Evolutionary conservation across 2,329 filamentous ascomycete species (phyloP).

Genomic region (Cordyceps tenuipes): DNA sequence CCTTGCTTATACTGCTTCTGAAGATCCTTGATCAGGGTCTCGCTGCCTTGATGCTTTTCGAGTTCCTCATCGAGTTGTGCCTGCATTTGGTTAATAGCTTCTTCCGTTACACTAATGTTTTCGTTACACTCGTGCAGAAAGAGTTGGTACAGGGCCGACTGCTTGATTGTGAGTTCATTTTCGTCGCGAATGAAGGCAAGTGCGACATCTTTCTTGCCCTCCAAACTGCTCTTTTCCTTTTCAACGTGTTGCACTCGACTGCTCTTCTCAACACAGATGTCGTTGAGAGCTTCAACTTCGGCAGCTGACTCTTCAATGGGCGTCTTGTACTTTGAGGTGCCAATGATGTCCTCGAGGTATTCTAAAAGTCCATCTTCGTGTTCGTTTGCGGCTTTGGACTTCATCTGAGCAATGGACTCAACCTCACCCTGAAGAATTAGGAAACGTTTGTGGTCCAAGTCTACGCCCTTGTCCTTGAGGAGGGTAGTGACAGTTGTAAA

Average conservation of each 20-base stretch:
- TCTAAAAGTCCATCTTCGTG: conserved; percentile 94
- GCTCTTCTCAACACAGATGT: conserved; percentile 91
- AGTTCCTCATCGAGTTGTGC: conserved; percentile 77
- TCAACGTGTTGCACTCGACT: conserved; percentile 94
- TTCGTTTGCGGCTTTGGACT: conserved; percentile 87
- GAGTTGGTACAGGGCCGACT: conserved; percentile 86
- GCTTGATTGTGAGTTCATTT: conserved; percentile 83
- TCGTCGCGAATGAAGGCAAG: conserved; percentile 83
- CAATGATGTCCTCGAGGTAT: conserved; percentile 97
- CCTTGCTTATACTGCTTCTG: conserved; percentile 77
- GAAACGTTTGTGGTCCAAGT: conserved; percentile 97
- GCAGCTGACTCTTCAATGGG: conserved; percentile 90
- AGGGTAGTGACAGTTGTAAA: conserved; percentile 88
- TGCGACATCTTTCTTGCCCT: conserved; percentile 95
- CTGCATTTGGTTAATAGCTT: conserved; percentile 87
- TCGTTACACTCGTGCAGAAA: conserved; percentile 83
- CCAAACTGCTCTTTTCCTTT: conserved; percentile 86
- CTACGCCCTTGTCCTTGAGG: conserved; percentile 79
- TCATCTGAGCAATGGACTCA: conserved; percentile 98
- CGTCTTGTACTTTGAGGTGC: conserved; percentile 95
- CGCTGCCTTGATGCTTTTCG: conserved; percentile 82
- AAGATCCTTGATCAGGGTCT: conserved; percentile 82
- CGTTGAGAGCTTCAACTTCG: conserved; percentile 87
- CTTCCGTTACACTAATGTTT: conserved; percentile 79
- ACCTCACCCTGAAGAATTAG: conserved; percentile 96